Evolutionary conservation across 306 rosid genomes (phyloP).

Genomic region (Quercus gilva): DNA sequence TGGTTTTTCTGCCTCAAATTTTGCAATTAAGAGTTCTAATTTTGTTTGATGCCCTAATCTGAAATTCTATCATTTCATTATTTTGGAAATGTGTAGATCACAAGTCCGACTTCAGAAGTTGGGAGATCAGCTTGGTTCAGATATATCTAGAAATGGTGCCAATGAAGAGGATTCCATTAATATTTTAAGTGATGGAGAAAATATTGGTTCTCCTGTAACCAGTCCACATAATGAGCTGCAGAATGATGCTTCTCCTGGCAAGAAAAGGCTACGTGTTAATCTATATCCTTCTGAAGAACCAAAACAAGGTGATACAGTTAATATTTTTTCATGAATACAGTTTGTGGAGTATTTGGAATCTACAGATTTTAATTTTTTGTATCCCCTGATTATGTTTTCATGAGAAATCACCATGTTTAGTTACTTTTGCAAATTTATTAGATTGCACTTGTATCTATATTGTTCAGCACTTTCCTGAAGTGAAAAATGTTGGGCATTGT

Average conservation of each 20-base stretch:
- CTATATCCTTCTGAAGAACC: conserved; percentile 43
- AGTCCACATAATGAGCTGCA: conserved; percentile 44
- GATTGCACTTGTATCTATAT: neutral
- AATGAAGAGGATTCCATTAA: conserved; percentile 84
- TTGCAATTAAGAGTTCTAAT: conserved; percentile 8
- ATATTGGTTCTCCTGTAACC: conserved; percentile 38
- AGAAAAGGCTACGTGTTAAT: conserved; percentile 44
- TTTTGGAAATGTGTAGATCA: conserved; percentile 51
- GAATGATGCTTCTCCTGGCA: conserved; percentile 50
- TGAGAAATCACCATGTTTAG: neutral
- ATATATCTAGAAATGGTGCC: conserved; percentile 52
- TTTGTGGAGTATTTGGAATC: neutral
- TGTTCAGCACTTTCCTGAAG: neutral
- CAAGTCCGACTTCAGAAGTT: conserved; percentile 70
- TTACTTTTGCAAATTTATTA: neutral
- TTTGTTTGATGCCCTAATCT: conserved; percentile 14
- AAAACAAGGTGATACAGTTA: conserved; percentile 43
- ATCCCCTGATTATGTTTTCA: neutral
- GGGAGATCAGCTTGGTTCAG: conserved; percentile 76
- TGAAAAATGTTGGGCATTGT: neutral
- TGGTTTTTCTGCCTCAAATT: neutral
- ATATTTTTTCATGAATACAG: neutral
- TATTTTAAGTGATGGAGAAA: conserved; percentile 77
- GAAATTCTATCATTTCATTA: conserved; percentile 14
- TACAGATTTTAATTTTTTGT: neutral